Evolutionary conservation across 345 rosid species (phyloP).

Genomic region (Adansonia digitata): DNA sequence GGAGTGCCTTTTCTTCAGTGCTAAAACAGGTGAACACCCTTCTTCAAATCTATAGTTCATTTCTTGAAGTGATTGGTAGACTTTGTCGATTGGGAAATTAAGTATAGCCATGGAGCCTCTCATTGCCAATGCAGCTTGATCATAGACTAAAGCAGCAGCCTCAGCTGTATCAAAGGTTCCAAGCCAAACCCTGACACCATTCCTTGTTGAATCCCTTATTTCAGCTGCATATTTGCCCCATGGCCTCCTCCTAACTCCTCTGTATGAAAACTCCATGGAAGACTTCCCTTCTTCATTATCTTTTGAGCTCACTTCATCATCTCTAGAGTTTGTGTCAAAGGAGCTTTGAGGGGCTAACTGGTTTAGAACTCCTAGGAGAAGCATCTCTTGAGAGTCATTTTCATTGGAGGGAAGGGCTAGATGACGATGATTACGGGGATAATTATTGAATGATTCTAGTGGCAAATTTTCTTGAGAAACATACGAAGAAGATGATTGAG

Average conservation of each 20-base stretch:
- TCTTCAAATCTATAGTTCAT: conserved; percentile 29
- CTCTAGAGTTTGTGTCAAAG: conserved; percentile 1
- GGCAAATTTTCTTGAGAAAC: conserved; percentile 23
- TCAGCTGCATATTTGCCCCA: conserved; percentile 75
- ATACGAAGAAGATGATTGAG: conserved; percentile 25
- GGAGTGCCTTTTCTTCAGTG: conserved; percentile 47
- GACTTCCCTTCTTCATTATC: conserved; percentile 9
- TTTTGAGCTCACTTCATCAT: conserved; percentile 31
- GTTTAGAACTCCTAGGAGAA: conserved; percentile 42
- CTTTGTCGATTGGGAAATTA: conserved; percentile 49
- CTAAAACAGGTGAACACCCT: conserved; percentile 46
- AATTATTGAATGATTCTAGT: background rate
- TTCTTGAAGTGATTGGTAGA: conserved; percentile 37
- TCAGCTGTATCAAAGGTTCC: conserved; percentile 66
- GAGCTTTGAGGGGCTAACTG: conserved; percentile 24
- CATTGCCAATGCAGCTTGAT: conserved; percentile 65
- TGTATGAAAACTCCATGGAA: conserved; percentile 22
- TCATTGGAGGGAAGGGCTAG: conserved; percentile 52
- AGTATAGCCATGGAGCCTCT: conserved; percentile 47
- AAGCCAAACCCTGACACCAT: conserved; percentile 57
- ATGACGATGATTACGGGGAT: conserved; percentile 5
- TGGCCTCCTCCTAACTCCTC: conserved; percentile 60
- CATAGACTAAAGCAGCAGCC: conserved; percentile 65
- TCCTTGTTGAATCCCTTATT: conserved; percentile 63
- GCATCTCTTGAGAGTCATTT: conserved; percentile 59